Base-by-base conservation (phyloP, 768 basidiomycete genomes). In the Phylloporus sp. region DNA sequence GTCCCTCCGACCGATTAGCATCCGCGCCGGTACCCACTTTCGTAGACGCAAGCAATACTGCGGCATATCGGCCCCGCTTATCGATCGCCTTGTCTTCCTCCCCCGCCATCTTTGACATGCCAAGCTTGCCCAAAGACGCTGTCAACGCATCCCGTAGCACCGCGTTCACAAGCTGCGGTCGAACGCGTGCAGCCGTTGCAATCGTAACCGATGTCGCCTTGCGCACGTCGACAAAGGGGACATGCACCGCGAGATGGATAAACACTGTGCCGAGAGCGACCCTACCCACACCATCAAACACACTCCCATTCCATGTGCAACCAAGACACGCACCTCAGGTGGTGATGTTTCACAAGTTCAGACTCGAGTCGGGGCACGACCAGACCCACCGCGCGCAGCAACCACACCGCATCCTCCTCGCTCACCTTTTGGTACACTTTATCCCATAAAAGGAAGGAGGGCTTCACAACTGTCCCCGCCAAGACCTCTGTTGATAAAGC, bases 361-460 rank as follows among this genome's bases (percentile, higher is more conserved):
- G 59, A 53, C 38, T 72, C 72, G 59, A 81, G 80, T 62, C 67
- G 76, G 5, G 67, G 58, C 8, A 84, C 50, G 3, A 77, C 69
- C 4, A 76, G 79, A 48, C 85, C 75, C 9, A 76, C 64, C 0
- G 88, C 86, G 28, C 85, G 78, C 13, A 91, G 70, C 2, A 97
- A 69, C 95, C 94, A 97, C 12, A 58, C 60, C 49, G 91, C 84
- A 15, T 91, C 91, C 3, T 77, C 76, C 0, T 81, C 77, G 7
- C 73, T 70, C 15, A 86, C 57, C 64, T 90, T 92, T 52, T 85
- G 80, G 60, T 91, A 93, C 0, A 91, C 83, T 65, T 89, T 93
- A 47, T 95, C 93, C 81, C 82, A 91, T 13, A 95, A 59, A 35
- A 97, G 68, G 71, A 97, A 97, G 2, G 88, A 86, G 0, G 91